Conservation (phyloP, 305 asterid species). For the Rubia peregrina region DNA sequence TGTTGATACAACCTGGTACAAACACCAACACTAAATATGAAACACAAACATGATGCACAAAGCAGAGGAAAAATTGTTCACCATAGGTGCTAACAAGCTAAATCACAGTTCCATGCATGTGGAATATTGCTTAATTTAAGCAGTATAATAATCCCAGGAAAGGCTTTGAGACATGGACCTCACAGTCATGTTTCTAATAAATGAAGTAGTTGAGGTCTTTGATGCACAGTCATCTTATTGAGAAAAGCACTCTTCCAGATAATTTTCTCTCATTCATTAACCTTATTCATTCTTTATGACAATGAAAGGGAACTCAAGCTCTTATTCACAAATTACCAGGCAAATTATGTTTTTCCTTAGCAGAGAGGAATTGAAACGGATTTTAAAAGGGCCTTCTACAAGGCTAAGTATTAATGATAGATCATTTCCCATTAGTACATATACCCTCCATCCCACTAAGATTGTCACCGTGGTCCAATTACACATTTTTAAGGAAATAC, state of each 20-base stretch:
- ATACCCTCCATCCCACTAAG: background rate
- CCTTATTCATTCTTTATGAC: background rate
- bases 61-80: background rate
- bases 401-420: background rate
- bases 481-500: background rate
- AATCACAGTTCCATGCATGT: background rate
- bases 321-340: background rate
- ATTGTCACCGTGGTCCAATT: background rate
- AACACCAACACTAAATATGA: background rate
- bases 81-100: background rate
- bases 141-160: background rate
- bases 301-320: background rate
- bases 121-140: background rate
- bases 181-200: background rate
- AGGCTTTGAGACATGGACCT: no score
- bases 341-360: background rate
- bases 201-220: background rate
- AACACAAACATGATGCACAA: background rate
- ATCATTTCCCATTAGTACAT: background rate
- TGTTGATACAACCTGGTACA: conserved; percentile 69
- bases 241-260: background rate
- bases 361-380: background rate
- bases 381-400: background rate
- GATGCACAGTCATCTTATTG: background rate
- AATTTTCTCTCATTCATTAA: background rate